Base-by-base conservation (phyloP, 441 rosid genomes). In the Codiaeum variegatum region DNA sequence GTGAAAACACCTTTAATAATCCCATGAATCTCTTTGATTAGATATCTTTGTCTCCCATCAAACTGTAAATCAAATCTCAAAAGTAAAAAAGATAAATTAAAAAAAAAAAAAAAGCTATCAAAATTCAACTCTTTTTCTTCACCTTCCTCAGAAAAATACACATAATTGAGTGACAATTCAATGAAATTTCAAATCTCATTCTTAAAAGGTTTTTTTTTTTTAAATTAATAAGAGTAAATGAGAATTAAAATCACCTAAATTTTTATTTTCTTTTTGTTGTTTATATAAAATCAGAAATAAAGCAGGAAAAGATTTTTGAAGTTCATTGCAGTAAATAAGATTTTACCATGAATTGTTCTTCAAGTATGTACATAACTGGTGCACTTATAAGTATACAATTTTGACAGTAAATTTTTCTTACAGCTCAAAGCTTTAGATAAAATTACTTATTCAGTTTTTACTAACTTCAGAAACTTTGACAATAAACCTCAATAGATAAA, bases 1-100 rank as follows among this genome's bases (percentile, higher is more conserved):
- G 11, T 59, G 40, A 62, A n/a, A n/a, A 49, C 68, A 58, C 44
- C 78, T 81, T 81, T 68, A 77, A 74, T 68, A 77, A 74, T 78
- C 80, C 83, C 82, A 80, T 77, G 80, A 76, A 75, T 78, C 83
- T 75, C 65, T 76, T 74, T 40, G 60, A 75, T 73, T 60, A 38
- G 79, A 73, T n/a, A n/a, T 75, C 56, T 62, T 77, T 69, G 75
- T 66, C 77, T 71, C 74, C 55, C 21, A 1, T 11, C 44, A 36
- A 29, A 46, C 47, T 11, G 42, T 40, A 66, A 38, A 54, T 23
- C 40, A 49, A 47, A 36, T 69, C 3, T 28, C 34, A 31, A 46
- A 49, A 29, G n/a, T 49, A 3, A 44, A 44, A 44, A 44, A 44
- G 13, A 44, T 1, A 42, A 42, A 42, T 8, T 8, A 70, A 9